Conservation (phyloP, 2,329 filamentous ascomycete species). For the Alternaria alternata region DNA sequence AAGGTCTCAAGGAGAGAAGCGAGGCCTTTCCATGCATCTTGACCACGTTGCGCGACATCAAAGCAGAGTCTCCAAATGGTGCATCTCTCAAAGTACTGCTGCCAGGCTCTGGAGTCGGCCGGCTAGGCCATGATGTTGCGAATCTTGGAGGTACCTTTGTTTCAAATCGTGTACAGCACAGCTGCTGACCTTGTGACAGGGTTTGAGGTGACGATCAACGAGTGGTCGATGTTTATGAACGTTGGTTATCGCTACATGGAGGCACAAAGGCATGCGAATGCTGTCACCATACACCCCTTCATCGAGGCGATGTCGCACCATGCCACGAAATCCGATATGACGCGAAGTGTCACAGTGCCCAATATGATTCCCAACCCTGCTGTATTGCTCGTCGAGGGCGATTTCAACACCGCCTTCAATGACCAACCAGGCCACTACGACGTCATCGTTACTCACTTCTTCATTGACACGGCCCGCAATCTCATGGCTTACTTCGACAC, state of each 20-base stretch:
- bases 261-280: conserved; percentile 29
- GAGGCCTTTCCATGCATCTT: conserved; percentile 50
- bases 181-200: conserved; percentile 32
- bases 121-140: conserved; percentile 62
- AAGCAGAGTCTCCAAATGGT: background rate
- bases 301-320: conserved; percentile 67
- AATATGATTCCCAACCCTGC: conserved; percentile 42
- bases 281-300: conserved; percentile 59
- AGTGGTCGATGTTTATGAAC: conserved; percentile 68
- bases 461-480: conserved; percentile 68
- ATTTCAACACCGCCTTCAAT: conserved; percentile 59
- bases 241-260: conserved; percentile 61
- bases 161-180: rapidly evolving
- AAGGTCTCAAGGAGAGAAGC: conserved; percentile 58
- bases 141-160: conserved; percentile 48
- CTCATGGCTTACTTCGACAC: conserved; percentile 64
- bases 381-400: conserved; percentile 63
- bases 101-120: conserved; percentile 63
- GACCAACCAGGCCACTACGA: conserved; percentile 53
- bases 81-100: conserved; percentile 54
- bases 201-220: conserved; percentile 64
- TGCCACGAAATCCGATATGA: conserved; percentile 57
- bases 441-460: conserved; percentile 64
- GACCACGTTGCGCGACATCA: conserved; percentile 26
- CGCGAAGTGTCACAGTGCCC: conserved; percentile 58